These are phyloP conservation scores for Fusarium sp. DNA, from an alignment of 2,329 filamentous ascomycete genomes.

Conservation along the genomic window DNA sequence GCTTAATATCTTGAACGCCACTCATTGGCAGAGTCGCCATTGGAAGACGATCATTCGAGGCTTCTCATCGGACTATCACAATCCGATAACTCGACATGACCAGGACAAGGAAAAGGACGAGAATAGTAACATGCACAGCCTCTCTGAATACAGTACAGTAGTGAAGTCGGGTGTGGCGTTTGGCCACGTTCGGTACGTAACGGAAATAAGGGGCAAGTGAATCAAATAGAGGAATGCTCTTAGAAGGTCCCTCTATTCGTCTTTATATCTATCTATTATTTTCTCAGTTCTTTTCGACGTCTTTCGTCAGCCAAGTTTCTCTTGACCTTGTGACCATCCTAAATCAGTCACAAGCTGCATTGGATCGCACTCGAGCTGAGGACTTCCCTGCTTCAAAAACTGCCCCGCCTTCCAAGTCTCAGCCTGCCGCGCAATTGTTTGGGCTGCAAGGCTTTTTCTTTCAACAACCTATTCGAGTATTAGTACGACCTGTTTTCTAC, in stretches of 20 bases:
- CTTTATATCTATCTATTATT: not conserved
- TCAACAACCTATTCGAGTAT: slow-evolving; percentile 5
- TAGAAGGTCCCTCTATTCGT: not conserved
- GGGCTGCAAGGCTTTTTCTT: slow-evolving; percentile 12
- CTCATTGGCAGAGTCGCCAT: slow-evolving; percentile 27
- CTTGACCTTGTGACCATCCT: slow-evolving; percentile 13
- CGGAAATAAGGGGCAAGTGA: not conserved
- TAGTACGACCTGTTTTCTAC: slow-evolving; percentile 1
- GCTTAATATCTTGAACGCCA: not conserved
- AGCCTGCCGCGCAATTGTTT: slow-evolving; percentile 35
- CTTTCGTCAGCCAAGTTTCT: slow-evolving; percentile 8
- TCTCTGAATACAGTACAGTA: slow-evolving; percentile 18
- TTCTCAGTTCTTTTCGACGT: not conserved
- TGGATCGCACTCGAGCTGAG: not conserved
- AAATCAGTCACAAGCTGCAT: slow-evolving; percentile 21
- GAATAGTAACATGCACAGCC: slow-evolving; percentile 41
- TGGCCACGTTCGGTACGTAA: slow-evolving; percentile 16
- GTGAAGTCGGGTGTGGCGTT: slow-evolving; percentile 37
- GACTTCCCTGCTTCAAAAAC: slow-evolving; percentile 18
- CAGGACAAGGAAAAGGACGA: slow-evolving; percentile 10
- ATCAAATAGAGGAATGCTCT: slow-evolving; percentile 3
- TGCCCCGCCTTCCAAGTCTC: slow-evolving; percentile 25
- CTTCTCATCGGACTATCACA: slow-evolving; percentile 16
- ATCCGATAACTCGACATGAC: slow-evolving; percentile 9
- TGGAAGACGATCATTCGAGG: slow-evolving; percentile 9